phyloP scores from a whole-genome alignment of 2,329 filamentous ascomycete genomes.

The Arthrocladium fulminans region DNA sequence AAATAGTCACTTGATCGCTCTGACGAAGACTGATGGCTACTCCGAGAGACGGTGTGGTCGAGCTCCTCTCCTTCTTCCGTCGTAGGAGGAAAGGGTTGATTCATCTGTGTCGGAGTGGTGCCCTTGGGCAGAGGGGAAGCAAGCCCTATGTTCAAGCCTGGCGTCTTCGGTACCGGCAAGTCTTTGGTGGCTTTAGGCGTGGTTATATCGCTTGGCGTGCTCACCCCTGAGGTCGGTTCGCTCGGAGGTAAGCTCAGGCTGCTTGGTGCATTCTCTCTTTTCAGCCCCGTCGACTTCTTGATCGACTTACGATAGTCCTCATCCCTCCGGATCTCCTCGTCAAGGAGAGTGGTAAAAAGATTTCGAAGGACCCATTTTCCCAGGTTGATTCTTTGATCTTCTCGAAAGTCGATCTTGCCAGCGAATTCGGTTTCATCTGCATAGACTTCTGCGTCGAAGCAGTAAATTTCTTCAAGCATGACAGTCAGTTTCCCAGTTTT shows the following conservation, averaged over 20 bases:
- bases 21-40: slow-evolving; percentile 21
- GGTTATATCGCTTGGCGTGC: slow-evolving; percentile 26
- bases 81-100: slow-evolving; percentile 28
- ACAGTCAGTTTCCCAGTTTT: slow-evolving; percentile 87
- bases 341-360: slow-evolving; percentile 78
- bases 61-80: slow-evolving; percentile 20
- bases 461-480: slow-evolving; percentile 85
- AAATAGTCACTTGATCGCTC: slow-evolving; percentile 57
- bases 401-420: slow-evolving; percentile 69
- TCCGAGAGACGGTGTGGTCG: slow-evolving; percentile 11
- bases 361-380: slow-evolving; percentile 95
- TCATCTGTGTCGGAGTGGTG: slow-evolving; percentile 26
- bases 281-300: slow-evolving; percentile 45
- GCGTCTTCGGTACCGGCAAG: slow-evolving; percentile 56
- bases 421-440: slow-evolving; percentile 75
- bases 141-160: slow-evolving; percentile 68
- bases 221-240: slow-evolving; percentile 11
- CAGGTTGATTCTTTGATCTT: slow-evolving; percentile 93
- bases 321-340: slow-evolving; percentile 82
- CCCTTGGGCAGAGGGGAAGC: slow-evolving; percentile 53
- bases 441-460: slow-evolving; percentile 96
- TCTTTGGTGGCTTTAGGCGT: slow-evolving; percentile 58
- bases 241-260: slow-evolving; percentile 17
- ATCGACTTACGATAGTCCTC: slow-evolving; percentile 58
- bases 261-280: slow-evolving; percentile 19